Evolutionary conservation across 768 basidiomycete species (phyloP), one percentile per base, ranked within the genome.

Genomic region (Tulasnella sp.): DNA sequence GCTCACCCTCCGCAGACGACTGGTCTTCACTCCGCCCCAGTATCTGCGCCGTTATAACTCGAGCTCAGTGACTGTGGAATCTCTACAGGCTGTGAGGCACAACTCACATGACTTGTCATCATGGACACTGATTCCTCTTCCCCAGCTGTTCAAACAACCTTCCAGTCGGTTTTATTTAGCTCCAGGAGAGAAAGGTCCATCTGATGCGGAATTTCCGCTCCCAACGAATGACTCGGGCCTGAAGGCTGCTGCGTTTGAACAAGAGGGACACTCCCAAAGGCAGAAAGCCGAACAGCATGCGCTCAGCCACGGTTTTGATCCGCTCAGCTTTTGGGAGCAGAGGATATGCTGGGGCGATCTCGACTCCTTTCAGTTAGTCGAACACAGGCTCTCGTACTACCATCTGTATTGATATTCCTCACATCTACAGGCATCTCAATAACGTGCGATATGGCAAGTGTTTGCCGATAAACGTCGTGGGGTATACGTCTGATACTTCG

Each of bases 271-370:
- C 15, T 38, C 34, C 34, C 34, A 38, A 7, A 38, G 34, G 8
- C 69, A 70, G 31, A 72, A 76, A 49, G 84, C 78, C 1, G 70
- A 70, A 30, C 63, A 65, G 25, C 73, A 73, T 60, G 67, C 85
- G 22, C 64, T 68, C 25, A 66, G 73, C 63, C 66, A 73, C 17
- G 83, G 84, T 30, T 63, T 80, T 61, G 82, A 87, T 66, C 74
- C 79, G 1, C 63, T 68, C 25, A 84, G 83, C n/a, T 81, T 88
- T 57, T 87, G 82, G 82, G 83, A 87, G 66, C 86, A 88, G 66
- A 72, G 71, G 12, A 78, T 89, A n/a, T 80, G 76, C 0, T 88
- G 86, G 86, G 87, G 87, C 52, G 83, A 88, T 63, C 81, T 84
- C 29, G 87, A 89, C 64, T 73, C 86, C 0, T 86, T 87, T 66